These are phyloP conservation scores for Physocladia obscura DNA, from an alignment of 192 early-diverging fungal species.

Conservation along the genomic window DNA sequence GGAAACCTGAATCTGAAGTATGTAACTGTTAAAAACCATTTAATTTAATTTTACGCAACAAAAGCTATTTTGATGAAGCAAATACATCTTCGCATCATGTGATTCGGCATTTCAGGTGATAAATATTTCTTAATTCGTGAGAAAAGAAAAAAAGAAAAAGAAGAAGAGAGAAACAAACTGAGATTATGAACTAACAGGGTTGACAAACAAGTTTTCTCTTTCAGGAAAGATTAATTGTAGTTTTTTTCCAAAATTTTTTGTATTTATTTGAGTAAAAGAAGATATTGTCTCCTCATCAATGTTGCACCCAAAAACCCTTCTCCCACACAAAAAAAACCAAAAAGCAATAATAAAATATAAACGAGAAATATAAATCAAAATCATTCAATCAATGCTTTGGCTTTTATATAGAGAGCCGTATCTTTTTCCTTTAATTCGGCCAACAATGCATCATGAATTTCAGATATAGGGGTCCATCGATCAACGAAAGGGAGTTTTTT, in stretches of 20 bases:
- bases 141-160: neutral
- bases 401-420: neutral
- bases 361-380: too few relatives aligned
- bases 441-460: neutral
- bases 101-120: slow-evolving; percentile 35
- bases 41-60: neutral
- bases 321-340: too few relatives aligned
- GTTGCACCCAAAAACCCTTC: too few relatives aligned
- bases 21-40: neutral
- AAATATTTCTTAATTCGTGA: neutral
- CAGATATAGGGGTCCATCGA: neutral
- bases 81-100: slow-evolving; percentile 34
- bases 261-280: too few relatives aligned
- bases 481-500: neutral
- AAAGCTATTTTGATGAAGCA: slow-evolving; percentile 31
- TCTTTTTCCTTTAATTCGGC: slow-evolving; percentile 15
- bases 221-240: slow-evolving; percentile 13
- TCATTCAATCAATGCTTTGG: neutral
- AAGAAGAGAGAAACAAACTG: too few relatives aligned
- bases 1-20: slow-evolving; percentile 34
- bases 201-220: slow-evolving; percentile 20
- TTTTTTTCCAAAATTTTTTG: too few relatives aligned
- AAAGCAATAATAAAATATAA: too few relatives aligned
- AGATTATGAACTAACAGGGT: too few relatives aligned
- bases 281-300: too few relatives aligned